A percentile compares a stretch with the other conserved stretches of the same genome.
These are phyloP conservation scores for Wolfiporia cocos DNA, from an alignment of 1,284 basidiomycete genomes.

Conservation along the genomic window DNA sequence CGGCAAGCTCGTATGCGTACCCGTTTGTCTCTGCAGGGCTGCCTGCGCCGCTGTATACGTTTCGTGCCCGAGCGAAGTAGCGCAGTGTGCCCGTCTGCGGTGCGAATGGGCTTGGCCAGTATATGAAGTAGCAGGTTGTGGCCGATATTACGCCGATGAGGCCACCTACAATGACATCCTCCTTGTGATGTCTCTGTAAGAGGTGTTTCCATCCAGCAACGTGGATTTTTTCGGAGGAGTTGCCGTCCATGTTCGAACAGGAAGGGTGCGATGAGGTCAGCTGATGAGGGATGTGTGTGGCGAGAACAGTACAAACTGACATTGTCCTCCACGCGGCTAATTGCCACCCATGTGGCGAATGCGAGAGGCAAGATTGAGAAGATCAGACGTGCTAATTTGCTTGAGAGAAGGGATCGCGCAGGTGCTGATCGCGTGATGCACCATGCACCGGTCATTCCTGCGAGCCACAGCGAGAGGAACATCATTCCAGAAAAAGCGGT, in stretches of 20 bases:
- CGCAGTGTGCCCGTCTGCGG: not conserved
- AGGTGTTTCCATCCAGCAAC: not conserved
- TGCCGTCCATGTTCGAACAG: too few species aligned
- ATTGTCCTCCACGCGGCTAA: slow-evolving; percentile 60
- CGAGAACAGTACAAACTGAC: slow-evolving; percentile 31
- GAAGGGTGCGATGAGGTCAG: too few species aligned
- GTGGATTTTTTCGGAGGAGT: too few species aligned
- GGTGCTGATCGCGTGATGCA: slow-evolving; percentile 37
- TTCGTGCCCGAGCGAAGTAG: slow-evolving; percentile 32
- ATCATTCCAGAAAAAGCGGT: slow-evolving; percentile 61
- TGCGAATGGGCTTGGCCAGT: slow-evolving; percentile 57
- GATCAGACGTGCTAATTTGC: slow-evolving; percentile 41
- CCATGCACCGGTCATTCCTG: slow-evolving; percentile 58
- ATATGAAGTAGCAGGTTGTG: slow-evolving; percentile 47
- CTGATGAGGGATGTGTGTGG: not conserved
- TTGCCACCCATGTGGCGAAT: slow-evolving; percentile 55
- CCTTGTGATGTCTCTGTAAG: slow-evolving; percentile 56
- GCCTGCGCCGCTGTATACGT: slow-evolving; percentile 28
- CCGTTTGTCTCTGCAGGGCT: slow-evolving; percentile 19
- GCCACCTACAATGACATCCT: slow-evolving; percentile 59
- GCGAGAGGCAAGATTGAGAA: slow-evolving; percentile 46
- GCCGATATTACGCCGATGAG: slow-evolving; percentile 48
- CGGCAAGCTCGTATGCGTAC: slow-evolving; percentile 42
- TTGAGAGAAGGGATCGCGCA: slow-evolving; percentile 35
- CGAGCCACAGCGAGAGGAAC: slow-evolving; percentile 56